A percentile compares a stretch with the other conserved stretches of the same genome.
phyloP scores from a whole-genome alignment of 306 rosid species.

The Lotus japonicus region DNA sequence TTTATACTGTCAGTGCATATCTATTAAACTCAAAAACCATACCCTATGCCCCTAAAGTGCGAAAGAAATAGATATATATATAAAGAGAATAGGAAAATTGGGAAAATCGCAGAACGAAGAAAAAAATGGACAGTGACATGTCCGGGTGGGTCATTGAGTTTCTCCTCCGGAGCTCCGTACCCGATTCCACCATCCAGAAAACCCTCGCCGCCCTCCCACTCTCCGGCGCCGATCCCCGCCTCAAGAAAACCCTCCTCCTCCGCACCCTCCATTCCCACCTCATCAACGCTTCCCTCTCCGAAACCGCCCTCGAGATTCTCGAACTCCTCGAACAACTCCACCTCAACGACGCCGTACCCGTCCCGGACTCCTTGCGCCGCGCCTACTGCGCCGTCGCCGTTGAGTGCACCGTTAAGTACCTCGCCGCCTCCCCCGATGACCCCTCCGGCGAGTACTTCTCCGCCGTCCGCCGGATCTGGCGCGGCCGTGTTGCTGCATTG shows the following conservation, averaged over 20 bases:
- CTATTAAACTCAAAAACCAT: too few species aligned
- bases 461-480: slow-evolving; percentile 58
- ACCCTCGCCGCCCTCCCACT: slow-evolving; percentile 33
- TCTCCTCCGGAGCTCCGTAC: slow-evolving; percentile 43
- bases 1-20: too few species aligned
- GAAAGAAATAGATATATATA: too few species aligned
- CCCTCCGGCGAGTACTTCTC: slow-evolving; percentile 30
- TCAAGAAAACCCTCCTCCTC: slow-evolving; percentile 56
- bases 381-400: slow-evolving; percentile 74
- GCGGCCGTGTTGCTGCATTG: slow-evolving; percentile 33
- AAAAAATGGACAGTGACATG: slow-evolving; percentile 33
- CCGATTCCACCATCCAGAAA: slow-evolving; percentile 27
- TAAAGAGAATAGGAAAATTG: not conserved
- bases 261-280: slow-evolving; percentile 42
- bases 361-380: slow-evolving; percentile 28
- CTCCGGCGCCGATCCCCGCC: slow-evolving; percentile 39
- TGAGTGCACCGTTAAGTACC: slow-evolving; percentile 58
- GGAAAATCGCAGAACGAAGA: not conserved
- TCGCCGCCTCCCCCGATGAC: slow-evolving; percentile 21
- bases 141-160: slow-evolving; percentile 59
- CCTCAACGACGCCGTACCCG: slow-evolving; percentile 4
- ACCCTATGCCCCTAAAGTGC: too few species aligned
- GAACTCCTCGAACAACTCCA: slow-evolving; percentile 50
- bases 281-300: slow-evolving; percentile 32
- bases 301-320: slow-evolving; percentile 36